Percentiles rank a stretch among this genome's conserved stretches.
Conservation (phyloP, 345 rosid species). For the Linum usitatissimum region DNA sequence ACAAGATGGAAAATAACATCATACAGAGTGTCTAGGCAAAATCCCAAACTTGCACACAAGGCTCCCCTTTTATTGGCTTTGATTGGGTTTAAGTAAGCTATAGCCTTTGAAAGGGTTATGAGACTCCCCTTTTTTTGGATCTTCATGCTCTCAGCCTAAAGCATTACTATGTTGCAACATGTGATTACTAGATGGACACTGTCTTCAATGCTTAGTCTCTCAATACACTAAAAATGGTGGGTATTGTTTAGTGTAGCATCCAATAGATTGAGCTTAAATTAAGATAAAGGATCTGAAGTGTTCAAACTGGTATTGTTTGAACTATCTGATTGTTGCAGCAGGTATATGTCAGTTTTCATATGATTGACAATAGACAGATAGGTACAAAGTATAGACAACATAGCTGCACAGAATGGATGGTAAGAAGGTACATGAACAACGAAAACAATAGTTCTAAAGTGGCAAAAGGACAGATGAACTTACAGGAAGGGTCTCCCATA, state of each 20-base stretch:
- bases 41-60: neutral
- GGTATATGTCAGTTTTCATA: neutral
- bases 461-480: constrained; percentile 19
- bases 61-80: neutral
- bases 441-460: constrained; percentile 1
- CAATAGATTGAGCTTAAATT: no score
- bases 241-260: no score
- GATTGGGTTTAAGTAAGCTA: neutral
- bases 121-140: neutral
- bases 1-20: neutral
- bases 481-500: constrained; percentile 96
- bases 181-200: neutral
- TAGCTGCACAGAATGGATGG: neutral
- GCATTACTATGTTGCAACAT: neutral
- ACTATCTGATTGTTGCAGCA: neutral
- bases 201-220: neutral
- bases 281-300: no score
- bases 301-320: no score
- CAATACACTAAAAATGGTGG: neutral
- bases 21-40: neutral
- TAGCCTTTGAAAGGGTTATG: neutral
- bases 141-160: neutral
- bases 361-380: neutral
- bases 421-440: neutral
- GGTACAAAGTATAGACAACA: neutral